A percentile compares a stretch with the other conserved stretches of the same genome.
Evolutionary conservation across 768 basidiomycete species (phyloP).

Genomic region (Tulasnella sp.): DNA sequence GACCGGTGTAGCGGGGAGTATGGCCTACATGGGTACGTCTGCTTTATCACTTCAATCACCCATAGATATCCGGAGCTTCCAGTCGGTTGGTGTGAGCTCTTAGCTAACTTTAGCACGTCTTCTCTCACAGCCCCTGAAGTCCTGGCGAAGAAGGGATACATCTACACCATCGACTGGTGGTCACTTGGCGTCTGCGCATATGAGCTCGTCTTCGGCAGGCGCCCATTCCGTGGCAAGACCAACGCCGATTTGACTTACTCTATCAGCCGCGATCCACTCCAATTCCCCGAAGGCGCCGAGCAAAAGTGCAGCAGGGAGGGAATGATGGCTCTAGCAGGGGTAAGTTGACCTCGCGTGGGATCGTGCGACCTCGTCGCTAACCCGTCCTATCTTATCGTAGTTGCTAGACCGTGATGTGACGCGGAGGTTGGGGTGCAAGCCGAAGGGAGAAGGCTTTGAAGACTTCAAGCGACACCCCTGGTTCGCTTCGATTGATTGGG

Average conservation of each 20-base stretch:
- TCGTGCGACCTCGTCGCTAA: neutral
- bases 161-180: conserved; percentile 94
- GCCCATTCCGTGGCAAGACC: conserved; percentile 88
- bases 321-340: conserved; percentile 67
- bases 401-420: conserved; percentile 76
- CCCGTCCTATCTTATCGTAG: conserved; percentile 30
- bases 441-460: conserved; percentile 65
- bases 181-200: conserved; percentile 88
- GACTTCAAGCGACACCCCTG: conserved; percentile 75
- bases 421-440: conserved; percentile 70
- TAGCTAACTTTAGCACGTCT: neutral
- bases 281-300: conserved; percentile 85
- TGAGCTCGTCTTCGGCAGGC: conserved; percentile 81
- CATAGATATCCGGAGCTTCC: neutral
- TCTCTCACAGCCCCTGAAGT: conserved; percentile 64
- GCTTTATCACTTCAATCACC: neutral
- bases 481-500: conserved; percentile 79
- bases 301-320: conserved; percentile 66
- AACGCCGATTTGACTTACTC: conserved; percentile 88
- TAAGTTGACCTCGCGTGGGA: conserved; percentile 31
- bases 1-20: conserved; percentile 91
- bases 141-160: conserved; percentile 85
- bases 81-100: neutral
- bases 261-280: conserved; percentile 75
- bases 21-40: conserved; percentile 92